Evolutionary conservation across 164 flowering plant species (phyloP).

Genomic region (Cinnamomum micranthum): DNA sequence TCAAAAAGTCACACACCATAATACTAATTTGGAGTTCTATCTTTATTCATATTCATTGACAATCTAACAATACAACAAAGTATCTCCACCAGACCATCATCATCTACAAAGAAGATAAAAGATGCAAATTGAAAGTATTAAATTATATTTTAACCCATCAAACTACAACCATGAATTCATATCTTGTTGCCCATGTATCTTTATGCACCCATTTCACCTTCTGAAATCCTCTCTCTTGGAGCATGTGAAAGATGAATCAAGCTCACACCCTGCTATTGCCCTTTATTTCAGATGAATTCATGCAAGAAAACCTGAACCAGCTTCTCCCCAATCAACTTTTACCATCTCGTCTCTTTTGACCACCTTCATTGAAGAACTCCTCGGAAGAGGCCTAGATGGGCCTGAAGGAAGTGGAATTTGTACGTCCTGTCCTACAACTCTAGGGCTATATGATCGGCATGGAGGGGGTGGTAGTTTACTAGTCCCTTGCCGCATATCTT

Average conservation of each 20-base stretch:
- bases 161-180: not conserved
- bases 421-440: conserved; percentile 2
- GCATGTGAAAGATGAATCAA: conserved; percentile 20
- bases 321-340: conserved; percentile 8
- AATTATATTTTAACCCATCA: not conserved
- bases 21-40: not conserved
- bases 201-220: not conserved
- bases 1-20: not conserved
- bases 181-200: not conserved
- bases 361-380: conserved; percentile 26
- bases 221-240: not conserved
- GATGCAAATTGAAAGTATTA: not conserved
- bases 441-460: conserved; percentile 9
- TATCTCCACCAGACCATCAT: not conserved
- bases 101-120: not conserved
- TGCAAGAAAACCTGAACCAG: conserved; percentile 41
- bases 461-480: conserved; percentile 24
- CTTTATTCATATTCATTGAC: too few species aligned
- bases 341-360: conserved; percentile 18
- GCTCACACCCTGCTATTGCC: conserved; percentile 38
- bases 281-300: conserved; percentile 41
- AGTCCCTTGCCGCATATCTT: not conserved
- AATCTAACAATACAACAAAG: too few species aligned
- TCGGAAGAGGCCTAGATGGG: conserved; percentile 15
- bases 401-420: conserved; percentile 41